Evolutionary conservation across 441 rosid genomes (phyloP).

Genomic region (Cnidoscolus chayamansa): DNA sequence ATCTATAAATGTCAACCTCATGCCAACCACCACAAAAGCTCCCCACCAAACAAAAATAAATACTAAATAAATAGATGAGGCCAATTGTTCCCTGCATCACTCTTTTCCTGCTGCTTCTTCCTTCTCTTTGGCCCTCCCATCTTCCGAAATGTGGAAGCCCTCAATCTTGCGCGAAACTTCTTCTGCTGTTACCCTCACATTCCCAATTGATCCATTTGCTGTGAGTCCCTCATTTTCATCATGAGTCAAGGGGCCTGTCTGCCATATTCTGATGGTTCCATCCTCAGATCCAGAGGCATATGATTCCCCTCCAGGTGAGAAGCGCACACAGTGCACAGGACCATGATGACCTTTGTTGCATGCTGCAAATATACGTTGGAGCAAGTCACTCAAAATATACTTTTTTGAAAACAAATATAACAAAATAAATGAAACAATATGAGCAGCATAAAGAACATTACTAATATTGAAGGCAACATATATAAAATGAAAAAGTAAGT

Average conservation of each 20-base stretch:
- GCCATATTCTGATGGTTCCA: slow-evolving; percentile 97
- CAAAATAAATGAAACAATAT: not conserved
- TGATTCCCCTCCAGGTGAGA: slow-evolving; percentile 92
- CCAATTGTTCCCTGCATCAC: not conserved
- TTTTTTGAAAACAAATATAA: not conserved
- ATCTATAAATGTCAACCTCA: not conserved
- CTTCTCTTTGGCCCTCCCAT: slow-evolving; percentile 27
- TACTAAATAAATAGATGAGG: not conserved
- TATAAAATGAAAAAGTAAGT: not conserved
- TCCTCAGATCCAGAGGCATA: slow-evolving; percentile 98
- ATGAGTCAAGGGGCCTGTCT: slow-evolving; percentile 46
- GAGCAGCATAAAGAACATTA: not conserved
- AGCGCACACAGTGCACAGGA: slow-evolving; percentile 87
- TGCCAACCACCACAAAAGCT: not conserved
- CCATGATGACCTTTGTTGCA: slow-evolving; percentile 99
- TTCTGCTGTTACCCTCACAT: slow-evolving; percentile 60
- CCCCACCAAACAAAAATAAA: not conserved
- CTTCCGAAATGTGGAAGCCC: slow-evolving; percentile 50
- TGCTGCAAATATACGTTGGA: slow-evolving; percentile 38
- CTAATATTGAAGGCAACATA: no score
- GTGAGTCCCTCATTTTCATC: slow-evolving; percentile 34
- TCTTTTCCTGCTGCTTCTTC: slow-evolving; percentile 2
- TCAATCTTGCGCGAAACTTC: slow-evolving; percentile 65
- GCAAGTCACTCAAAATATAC: slow-evolving; percentile 26
- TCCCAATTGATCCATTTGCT: slow-evolving; percentile 45